Evolutionary conservation across 1,284 basidiomycete species (phyloP).

Genomic region (Mycena sp.): DNA sequence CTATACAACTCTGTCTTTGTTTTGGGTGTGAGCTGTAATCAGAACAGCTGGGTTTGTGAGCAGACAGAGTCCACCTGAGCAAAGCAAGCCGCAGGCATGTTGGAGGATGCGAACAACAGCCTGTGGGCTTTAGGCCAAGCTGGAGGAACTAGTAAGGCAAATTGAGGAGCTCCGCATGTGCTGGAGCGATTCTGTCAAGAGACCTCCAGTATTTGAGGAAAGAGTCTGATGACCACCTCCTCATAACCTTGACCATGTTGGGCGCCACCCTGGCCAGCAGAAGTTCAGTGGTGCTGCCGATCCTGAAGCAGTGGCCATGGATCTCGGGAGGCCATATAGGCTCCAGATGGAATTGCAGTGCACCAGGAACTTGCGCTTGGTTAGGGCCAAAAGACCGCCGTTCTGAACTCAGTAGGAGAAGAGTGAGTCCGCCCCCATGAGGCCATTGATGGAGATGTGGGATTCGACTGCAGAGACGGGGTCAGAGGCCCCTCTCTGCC

Average conservation of each 20-base stretch:
- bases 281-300: constrained; percentile 42
- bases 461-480: neutral
- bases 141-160: neutral
- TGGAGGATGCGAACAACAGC: too few relatives aligned
- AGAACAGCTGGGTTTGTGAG: too few relatives aligned
- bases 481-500: neutral
- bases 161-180: neutral
- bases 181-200: neutral
- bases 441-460: neutral
- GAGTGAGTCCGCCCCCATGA: neutral
- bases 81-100: too few relatives aligned
- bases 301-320: constrained; percentile 22
- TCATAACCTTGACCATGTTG: constrained; percentile 27
- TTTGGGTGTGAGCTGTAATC: too few relatives aligned
- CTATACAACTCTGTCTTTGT: too few relatives aligned
- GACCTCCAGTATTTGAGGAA: constrained; percentile 13
- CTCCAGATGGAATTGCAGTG: constrained; percentile 11
- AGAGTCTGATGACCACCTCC: neutral
- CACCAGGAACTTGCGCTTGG: neutral
- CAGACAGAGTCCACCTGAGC: too few relatives aligned
- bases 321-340: neutral
- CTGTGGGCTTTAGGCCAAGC: too few relatives aligned
- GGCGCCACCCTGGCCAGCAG: constrained; percentile 38
- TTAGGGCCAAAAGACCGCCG: neutral
- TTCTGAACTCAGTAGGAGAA: neutral